A percentile compares a stretch with the other conserved stretches of the same genome.
Evolutionary conservation across 176 grass and related monocot genomes (phyloP).

Genomic region (Areca catechu): DNA sequence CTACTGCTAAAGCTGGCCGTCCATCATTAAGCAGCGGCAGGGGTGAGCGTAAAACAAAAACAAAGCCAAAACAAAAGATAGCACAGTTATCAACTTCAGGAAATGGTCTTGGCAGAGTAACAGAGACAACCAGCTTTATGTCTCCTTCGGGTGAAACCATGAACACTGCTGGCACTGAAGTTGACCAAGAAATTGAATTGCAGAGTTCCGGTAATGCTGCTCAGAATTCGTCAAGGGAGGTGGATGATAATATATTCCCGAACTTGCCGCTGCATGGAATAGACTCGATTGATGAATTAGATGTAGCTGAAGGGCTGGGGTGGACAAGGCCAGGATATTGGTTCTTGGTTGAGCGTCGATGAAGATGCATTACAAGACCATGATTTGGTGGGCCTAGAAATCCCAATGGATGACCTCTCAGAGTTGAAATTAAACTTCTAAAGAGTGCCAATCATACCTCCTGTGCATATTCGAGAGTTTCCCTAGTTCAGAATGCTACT

Average conservation of each 20-base stretch:
- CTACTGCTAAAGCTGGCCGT: constrained; percentile 41
- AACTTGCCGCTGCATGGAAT: constrained; percentile 13
- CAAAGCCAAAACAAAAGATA: constrained; percentile 76
- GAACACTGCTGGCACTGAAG: constrained; percentile 3
- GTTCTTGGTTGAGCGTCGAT: constrained; percentile 36
- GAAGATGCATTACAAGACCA: constrained; percentile 36
- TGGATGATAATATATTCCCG: constrained; percentile 25
- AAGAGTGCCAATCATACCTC: constrained; percentile 5
- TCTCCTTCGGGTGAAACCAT: constrained; percentile 6
- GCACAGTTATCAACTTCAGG: constrained; percentile 62
- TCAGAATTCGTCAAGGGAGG: constrained; percentile 15
- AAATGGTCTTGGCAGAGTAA: constrained; percentile 45
- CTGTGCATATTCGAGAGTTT: constrained; percentile 30
- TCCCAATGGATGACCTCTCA: constrained; percentile 57
- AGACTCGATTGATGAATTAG: constrained; percentile 40
- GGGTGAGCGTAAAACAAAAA: constrained; percentile 70
- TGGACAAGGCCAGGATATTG: constrained; percentile 48
- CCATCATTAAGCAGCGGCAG: constrained; percentile 53
- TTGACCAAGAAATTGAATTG: constrained; percentile 23
- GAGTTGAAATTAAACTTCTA: constrained; percentile 51
- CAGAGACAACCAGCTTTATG: constrained; percentile 23
- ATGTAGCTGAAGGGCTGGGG: constrained; percentile 38
- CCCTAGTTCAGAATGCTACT: constrained; percentile 16
- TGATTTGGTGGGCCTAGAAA: constrained; percentile 48
- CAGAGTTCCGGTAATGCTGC: constrained; percentile 4